These are phyloP conservation scores for Aspergillus cavernicola DNA, from an alignment of 495 filamentous ascomycete genomes.

Conservation along the genomic window DNA sequence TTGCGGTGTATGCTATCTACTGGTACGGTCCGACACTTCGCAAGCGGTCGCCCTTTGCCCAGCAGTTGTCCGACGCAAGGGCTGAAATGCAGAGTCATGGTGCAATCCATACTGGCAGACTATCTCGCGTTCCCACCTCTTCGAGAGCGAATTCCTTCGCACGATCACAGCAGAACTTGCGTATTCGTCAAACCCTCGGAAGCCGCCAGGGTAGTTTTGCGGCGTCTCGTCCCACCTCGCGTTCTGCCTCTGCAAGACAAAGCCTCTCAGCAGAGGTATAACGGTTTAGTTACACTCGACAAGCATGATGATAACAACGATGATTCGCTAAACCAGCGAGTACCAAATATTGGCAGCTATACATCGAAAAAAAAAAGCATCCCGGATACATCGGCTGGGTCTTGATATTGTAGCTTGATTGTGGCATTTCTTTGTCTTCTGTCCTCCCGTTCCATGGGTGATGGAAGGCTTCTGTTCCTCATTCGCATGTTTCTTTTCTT, in stretches of 20 bases:
- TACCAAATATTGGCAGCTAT: too few relatives aligned
- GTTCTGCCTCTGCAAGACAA: slow-evolving; percentile 37
- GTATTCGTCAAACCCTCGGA: slow-evolving; percentile 42
- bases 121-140: slow-evolving; percentile 35
- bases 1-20: slow-evolving; percentile 74
- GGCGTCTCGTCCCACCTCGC: slow-evolving; percentile 34
- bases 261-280: slow-evolving; percentile 20
- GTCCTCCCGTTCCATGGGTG: not conserved
- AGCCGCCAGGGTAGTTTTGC: slow-evolving; percentile 35
- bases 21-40: slow-evolving; percentile 67
- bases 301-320: too few relatives aligned
- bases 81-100: slow-evolving; percentile 39
- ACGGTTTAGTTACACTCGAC: too few relatives aligned
- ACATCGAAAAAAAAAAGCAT: not conserved
- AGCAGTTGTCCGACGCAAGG: slow-evolving; percentile 57
- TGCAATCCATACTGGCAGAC: slow-evolving; percentile 21
- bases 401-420: not conserved
- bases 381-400: not conserved
- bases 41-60: slow-evolving; percentile 68
- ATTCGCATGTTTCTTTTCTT: not conserved
- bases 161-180: slow-evolving; percentile 47
- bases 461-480: not conserved
- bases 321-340: too few relatives aligned
- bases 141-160: slow-evolving; percentile 45
- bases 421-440: not conserved